These are phyloP conservation scores for Candida michaelii DNA, from an alignment of 805 yeast genomes.

Conservation along the genomic window DNA sequence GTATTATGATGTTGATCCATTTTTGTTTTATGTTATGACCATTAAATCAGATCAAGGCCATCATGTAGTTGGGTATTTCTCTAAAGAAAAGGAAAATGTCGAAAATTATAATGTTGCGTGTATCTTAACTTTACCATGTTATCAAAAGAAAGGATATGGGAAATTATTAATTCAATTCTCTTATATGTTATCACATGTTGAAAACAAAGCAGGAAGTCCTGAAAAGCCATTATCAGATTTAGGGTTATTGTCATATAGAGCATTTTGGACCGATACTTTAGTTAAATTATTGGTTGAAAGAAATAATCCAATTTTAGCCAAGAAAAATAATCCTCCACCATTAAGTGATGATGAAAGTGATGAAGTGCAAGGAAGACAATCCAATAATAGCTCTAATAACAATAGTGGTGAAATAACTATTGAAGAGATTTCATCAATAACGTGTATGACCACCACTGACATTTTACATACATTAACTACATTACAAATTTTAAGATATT, in stretches of 20 bases:
- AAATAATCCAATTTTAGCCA: constrained; percentile 37
- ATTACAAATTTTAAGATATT: constrained; percentile 82
- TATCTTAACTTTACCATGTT: constrained; percentile 92
- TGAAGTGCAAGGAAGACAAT: constrained; percentile 17
- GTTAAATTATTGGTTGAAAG: constrained; percentile 69
- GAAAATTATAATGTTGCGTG: constrained; percentile 97
- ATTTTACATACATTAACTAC: constrained; percentile 92
- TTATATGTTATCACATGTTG: constrained; percentile 84
- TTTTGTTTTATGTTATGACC: constrained; percentile 94
- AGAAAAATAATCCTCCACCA: constrained; percentile 34
- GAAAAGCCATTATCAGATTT: constrained; percentile 96
- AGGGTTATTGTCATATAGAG: constrained; percentile 90
- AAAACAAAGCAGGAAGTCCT: constrained; percentile 91
- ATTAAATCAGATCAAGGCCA: constrained; percentile 86
- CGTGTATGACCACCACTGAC: constrained; percentile 96
- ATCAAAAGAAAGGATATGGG: constrained; percentile 94
- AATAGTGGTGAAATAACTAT: constrained; percentile 61
- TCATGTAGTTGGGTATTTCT: constrained; percentile 93
- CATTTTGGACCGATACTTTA: constrained; percentile 93
- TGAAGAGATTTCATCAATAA: constrained; percentile 81
- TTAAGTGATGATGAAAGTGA: constrained; percentile 36
- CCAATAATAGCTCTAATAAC: neutral
- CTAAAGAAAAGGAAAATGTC: constrained; percentile 95
- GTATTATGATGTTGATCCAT: constrained; percentile 98
- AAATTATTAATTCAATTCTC: constrained; percentile 89